Percentiles rank a stretch among this genome's conserved stretches.
Evolutionary conservation across 1,284 basidiomycete genomes (phyloP).

Genomic region (Rhodotorula mucilaginosa): DNA sequence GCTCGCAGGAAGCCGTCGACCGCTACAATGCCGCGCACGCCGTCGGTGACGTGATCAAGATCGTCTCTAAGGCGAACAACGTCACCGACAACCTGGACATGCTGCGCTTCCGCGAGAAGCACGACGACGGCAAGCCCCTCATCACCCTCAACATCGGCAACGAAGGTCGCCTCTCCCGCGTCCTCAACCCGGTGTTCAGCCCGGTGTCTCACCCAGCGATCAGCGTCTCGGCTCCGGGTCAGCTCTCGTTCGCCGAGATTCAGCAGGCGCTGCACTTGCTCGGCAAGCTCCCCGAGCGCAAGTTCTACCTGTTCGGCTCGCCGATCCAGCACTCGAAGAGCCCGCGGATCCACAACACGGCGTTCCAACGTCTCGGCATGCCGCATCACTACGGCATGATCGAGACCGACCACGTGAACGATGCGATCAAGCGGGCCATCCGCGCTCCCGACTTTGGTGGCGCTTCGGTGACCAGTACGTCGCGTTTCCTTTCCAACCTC

Average conservation of each 20-base stretch:
- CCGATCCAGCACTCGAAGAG: constrained; percentile 89
- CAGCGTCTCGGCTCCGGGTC: constrained; percentile 82
- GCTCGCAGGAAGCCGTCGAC: constrained; percentile 62
- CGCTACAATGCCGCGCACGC: constrained; percentile 65
- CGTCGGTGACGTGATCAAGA: constrained; percentile 85
- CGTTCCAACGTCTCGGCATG: constrained; percentile 73
- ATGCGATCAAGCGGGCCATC: constrained; percentile 65
- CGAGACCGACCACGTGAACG: constrained; percentile 68
- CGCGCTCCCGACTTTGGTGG: constrained; percentile 78
- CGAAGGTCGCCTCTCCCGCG: constrained; percentile 82
- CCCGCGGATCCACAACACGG: constrained; percentile 89
- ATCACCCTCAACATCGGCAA: constrained; percentile 93
- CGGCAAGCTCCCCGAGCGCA: constrained; percentile 68
- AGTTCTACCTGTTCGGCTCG: constrained; percentile 82
- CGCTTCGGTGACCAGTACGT: constrained; percentile 73
- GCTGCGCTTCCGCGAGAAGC: constrained; percentile 62
- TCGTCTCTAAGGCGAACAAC: constrained; percentile 77
- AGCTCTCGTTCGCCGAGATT: constrained; percentile 82
- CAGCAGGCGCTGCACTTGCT: constrained; percentile 75
- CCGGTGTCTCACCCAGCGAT: constrained; percentile 86
- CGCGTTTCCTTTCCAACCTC: constrained; percentile 8
- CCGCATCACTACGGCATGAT: constrained; percentile 76
- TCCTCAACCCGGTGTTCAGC: constrained; percentile 80
- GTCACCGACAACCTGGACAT: constrained; percentile 79
- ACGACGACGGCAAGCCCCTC: constrained; percentile 62